Evolutionary conservation across 345 rosid species (phyloP).

Genomic region (Eutrema heterophyllum): DNA sequence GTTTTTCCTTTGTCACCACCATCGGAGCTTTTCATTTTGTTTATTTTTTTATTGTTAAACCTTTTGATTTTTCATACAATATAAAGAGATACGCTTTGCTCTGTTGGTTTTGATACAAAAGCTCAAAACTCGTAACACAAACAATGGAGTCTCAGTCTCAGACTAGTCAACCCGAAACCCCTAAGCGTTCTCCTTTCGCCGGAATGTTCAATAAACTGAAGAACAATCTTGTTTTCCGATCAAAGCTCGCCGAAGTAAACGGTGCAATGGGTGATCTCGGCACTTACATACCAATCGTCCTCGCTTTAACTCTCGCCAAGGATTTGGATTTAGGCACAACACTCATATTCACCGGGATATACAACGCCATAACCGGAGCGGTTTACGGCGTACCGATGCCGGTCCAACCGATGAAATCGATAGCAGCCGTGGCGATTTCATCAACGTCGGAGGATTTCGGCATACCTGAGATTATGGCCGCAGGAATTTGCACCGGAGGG

Average conservation of each 20-base stretch:
- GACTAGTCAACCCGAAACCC: conserved; percentile 1
- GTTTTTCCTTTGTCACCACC: background rate
- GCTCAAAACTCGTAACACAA: background rate
- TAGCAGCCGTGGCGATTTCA: conserved; percentile 66
- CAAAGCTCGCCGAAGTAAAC: conserved; percentile 65
- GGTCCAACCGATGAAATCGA: conserved; percentile 91
- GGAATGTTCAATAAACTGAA: conserved; percentile 34
- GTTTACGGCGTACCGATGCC: conserved; percentile 86
- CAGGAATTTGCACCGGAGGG: conserved; percentile 71
- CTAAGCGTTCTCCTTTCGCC: conserved; percentile 15
- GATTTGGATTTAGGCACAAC: conserved; percentile 80
- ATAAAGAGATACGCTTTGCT: too few relatives aligned
- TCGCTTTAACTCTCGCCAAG: conserved; percentile 71
- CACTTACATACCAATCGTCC: conserved; percentile 77
- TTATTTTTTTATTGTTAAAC: background rate
- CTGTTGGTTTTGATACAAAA: background rate
- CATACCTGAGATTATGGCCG: conserved; percentile 74
- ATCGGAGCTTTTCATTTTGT: background rate
- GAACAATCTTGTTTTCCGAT: conserved; percentile 44
- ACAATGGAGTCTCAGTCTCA: conserved; percentile 30
- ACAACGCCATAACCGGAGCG: conserved; percentile 69
- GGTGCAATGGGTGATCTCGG: conserved; percentile 94
- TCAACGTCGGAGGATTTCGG: conserved; percentile 45
- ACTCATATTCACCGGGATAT: conserved; percentile 63
- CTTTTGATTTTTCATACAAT: background rate